Evolutionary conservation across 371 early-diverging fungal species (phyloP).

Genomic region (Mucor indicus): DNA sequence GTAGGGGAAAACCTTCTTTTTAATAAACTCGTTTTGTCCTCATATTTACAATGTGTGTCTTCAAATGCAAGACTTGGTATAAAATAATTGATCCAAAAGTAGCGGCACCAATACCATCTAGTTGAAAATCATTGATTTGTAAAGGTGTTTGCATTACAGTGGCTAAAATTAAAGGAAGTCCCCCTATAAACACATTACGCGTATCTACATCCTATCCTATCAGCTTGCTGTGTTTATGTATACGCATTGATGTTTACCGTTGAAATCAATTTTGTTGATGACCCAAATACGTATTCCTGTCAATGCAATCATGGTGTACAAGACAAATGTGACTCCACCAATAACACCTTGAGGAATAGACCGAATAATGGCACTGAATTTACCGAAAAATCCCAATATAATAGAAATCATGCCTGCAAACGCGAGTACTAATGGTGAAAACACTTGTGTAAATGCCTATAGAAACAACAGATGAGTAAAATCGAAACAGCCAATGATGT

Average conservation of each 20-base stretch:
- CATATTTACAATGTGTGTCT: no score
- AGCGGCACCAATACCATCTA: slow-evolving; percentile 32
- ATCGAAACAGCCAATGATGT: slow-evolving; percentile 19
- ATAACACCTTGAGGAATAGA: slow-evolving; percentile 44
- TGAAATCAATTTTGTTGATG: slow-evolving; percentile 32
- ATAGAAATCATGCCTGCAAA: slow-evolving; percentile 37
- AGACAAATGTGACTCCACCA: slow-evolving; percentile 39
- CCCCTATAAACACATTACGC: slow-evolving; percentile 37
- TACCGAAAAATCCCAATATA: slow-evolving; percentile 39
- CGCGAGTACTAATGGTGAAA: slow-evolving; percentile 36
- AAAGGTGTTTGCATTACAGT: slow-evolving; percentile 13
- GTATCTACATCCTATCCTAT: slow-evolving; percentile 13
- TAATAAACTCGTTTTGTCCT: no score
- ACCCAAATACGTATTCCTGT: slow-evolving; percentile 49
- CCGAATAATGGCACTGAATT: slow-evolving; percentile 39
- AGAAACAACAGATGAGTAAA: not conserved
- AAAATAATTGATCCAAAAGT: slow-evolving; percentile 28
- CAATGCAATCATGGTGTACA: slow-evolving; percentile 42
- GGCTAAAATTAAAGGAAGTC: slow-evolving; percentile 23
- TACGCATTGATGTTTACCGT: slow-evolving; percentile 10
- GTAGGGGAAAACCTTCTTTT: slow-evolving; percentile 22
- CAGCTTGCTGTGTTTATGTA: no score
- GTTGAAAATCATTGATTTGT: slow-evolving; percentile 3
- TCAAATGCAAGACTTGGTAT: slow-evolving; percentile 20
- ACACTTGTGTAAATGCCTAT: slow-evolving; percentile 37